These are phyloP conservation scores for Chlorophyllum brunneum DNA, from an alignment of 768 basidiomycete genomes.

Conservation along the genomic window DNA sequence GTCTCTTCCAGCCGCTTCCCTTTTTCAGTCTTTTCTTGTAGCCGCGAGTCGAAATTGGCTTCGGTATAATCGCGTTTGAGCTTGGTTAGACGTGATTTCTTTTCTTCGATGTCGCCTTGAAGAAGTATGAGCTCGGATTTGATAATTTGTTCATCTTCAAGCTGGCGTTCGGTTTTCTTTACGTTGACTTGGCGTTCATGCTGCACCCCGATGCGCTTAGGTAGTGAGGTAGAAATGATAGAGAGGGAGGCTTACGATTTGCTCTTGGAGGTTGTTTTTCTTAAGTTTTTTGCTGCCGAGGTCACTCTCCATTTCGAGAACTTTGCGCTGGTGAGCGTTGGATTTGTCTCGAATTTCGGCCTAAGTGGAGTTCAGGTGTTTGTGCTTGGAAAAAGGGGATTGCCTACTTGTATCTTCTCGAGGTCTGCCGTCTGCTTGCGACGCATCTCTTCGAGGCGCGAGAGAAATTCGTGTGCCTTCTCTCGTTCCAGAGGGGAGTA, in stretches of 20 bases:
- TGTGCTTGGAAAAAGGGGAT: not conserved
- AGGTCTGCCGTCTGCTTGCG: slow-evolving; percentile 58
- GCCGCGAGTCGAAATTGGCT: slow-evolving; percentile 61
- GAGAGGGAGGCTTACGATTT: slow-evolving; percentile 43
- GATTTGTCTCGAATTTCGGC: slow-evolving; percentile 49
- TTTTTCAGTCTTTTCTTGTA: slow-evolving; percentile 50
- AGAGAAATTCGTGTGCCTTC: slow-evolving; percentile 70
- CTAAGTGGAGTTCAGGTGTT: slow-evolving; percentile 27
- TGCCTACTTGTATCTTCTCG: slow-evolving; percentile 62
- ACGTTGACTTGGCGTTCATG: slow-evolving; percentile 50
- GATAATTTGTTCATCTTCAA: slow-evolving; percentile 55
- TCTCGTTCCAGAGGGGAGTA: slow-evolving; percentile 65
- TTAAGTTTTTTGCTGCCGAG: slow-evolving; percentile 53
- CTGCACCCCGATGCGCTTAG: slow-evolving; percentile 27
- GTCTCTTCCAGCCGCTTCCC: slow-evolving; percentile 62
- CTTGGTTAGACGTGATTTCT: slow-evolving; percentile 55
- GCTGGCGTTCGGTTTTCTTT: slow-evolving; percentile 43
- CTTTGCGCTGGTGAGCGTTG: slow-evolving; percentile 62
- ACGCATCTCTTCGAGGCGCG: slow-evolving; percentile 59
- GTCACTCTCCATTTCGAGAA: slow-evolving; percentile 52
- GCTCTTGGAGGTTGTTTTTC: slow-evolving; percentile 45
- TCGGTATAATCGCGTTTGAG: slow-evolving; percentile 52
- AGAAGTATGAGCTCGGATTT: slow-evolving; percentile 50
- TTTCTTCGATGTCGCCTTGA: slow-evolving; percentile 66
- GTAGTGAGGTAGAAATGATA: not conserved